Evolutionary conservation across 257 asterid genomes (phyloP), one percentile per base, ranked within the genome.

Genomic region (Mentha longifolia): DNA sequence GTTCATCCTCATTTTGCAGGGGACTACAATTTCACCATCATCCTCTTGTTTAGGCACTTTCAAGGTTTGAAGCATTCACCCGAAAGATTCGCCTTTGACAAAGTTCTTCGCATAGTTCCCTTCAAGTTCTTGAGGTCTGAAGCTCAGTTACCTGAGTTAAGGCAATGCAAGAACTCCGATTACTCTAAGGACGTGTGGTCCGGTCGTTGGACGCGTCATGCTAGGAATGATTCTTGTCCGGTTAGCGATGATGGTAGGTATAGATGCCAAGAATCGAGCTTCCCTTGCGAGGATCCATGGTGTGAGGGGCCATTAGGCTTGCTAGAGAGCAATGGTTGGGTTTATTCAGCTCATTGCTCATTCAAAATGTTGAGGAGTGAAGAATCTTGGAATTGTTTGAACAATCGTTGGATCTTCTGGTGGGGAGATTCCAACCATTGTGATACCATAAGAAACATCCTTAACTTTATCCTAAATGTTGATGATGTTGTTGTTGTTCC

Each of bases 361-460:
- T 92, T 95, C 77, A 82, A 87, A 71, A n/a, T 92, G 77, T 80
- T 84, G 41, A 58, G 74, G 0, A 68, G 67, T 12, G 68, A 78
- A 61, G 85, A 84, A 11, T 95, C 97, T 0, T 92, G 99, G 98
- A 77, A 68, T 20, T 83, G 96, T 61, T 65, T 89, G 78, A 81
- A 51, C 43, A 76, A 77, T 7, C 85, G 95, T 4, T 95, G 98
- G 98, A 85, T 95, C 47, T 95, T 95, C 72, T 92, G 98, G 99
- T 95, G 98, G 98, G 99, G 98, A 0, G 98, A 95, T 67, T 95
- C 98, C 0, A 95, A 95, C 70, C 98, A 95, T 57, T 92, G 97
- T 72, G 99, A 95, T 46, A 89, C 97, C 0, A 73, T 95, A 1
- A 83, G 98, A 0, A 89, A 95, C 84, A 76, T 92, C 8, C 85